Base-by-base conservation (phyloP, 371 early-diverging fungal genomes). In the Basidiobolus heterosporus region DNA sequence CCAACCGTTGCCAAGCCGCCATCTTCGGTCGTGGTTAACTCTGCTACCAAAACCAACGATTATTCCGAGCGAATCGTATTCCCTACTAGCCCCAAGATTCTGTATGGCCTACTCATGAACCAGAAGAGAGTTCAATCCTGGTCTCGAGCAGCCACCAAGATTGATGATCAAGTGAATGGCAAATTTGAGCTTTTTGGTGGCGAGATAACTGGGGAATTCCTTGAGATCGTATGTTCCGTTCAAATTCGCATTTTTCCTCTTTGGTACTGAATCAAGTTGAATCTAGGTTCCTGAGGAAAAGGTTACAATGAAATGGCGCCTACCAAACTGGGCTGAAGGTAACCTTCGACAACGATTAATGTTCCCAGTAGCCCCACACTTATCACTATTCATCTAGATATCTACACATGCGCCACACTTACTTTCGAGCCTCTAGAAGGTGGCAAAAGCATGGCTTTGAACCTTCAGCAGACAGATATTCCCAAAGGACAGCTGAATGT, bases 281-380 rank as follows among this genome's bases (percentile, higher is more conserved):
- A 22, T 20, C 3, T 55, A 67, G 67, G 62, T 55, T 14, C 70
- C 74, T 36, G 76, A 78, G 45, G 73, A 82, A 57, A 79, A 70
- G 59, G 82, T 92, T 60, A 82, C 80, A 45, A 75, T 79, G 62
- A 78, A 73, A 46, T 92, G 92, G 95, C 69, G 91, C 22, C 60
- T 84, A 46, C 69, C 65, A 48, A 65, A 75, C 14, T 92, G 95
- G 95, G 85, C 89, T 19, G 70, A 70, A 51, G 81, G 77, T 74
- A 57, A 44, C n/a, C n/a, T n/a, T n/a, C n/a, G 52, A 9, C 30
- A 30, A 30, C 30, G 9, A 3, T 30, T 56, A 22, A 24, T 18
- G 41, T 4, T 20, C 16, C 38, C 16, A 37, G 41, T 35, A 15
- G 5, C 46, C 15, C n/a, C 23, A 36, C 21, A 15, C 16, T 44